Percentiles rank a stretch among this genome's conserved stretches.
These are phyloP conservation scores for Pseudonitzschia pungens DNA, from an alignment of 108 stramenopile species.

Conservation along the genomic window DNA sequence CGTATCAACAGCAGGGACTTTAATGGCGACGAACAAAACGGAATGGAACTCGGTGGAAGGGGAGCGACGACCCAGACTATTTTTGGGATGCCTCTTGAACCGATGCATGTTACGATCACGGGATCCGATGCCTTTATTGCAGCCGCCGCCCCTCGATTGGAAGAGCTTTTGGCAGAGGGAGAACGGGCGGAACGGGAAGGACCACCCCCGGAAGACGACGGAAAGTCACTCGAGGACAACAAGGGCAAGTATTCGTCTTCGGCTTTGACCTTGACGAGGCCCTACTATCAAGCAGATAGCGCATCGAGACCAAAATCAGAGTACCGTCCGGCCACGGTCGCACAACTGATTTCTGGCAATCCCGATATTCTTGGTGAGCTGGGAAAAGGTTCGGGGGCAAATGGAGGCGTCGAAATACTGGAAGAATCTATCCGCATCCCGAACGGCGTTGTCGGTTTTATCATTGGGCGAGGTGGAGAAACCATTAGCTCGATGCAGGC, in stretches of 20 bases:
- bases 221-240: neutral
- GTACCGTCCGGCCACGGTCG: conserved; percentile 79
- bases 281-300: neutral
- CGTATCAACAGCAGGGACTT: conserved; percentile 10
- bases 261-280: conserved; percentile 27
- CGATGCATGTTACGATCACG: conserved; percentile 70
- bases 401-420: conserved; percentile 40
- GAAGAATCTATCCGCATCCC: conserved; percentile 84
- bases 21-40: conserved; percentile 16
- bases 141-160: conserved; percentile 53
- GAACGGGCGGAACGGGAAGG: conserved; percentile 62
- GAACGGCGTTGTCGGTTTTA: conserved; percentile 63
- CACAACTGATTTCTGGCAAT: conserved; percentile 62
- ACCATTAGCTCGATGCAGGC: conserved; percentile 83
- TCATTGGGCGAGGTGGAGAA: conserved; percentile 71
- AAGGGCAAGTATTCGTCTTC: conserved; percentile 14
- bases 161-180: conserved; percentile 58
- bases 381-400: conserved; percentile 22
- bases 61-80: conserved; percentile 36
- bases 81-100: conserved; percentile 59
- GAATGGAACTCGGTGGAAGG: conserved; percentile 40
- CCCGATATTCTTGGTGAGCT: conserved; percentile 26
- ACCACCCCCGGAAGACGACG: conserved; percentile 32
- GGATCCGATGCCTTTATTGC: conserved; percentile 50
- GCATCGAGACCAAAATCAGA: conserved; percentile 18